Base-by-base conservation (phyloP, 1,284 basidiomycete species). In the Sparassis latifolia region DNA sequence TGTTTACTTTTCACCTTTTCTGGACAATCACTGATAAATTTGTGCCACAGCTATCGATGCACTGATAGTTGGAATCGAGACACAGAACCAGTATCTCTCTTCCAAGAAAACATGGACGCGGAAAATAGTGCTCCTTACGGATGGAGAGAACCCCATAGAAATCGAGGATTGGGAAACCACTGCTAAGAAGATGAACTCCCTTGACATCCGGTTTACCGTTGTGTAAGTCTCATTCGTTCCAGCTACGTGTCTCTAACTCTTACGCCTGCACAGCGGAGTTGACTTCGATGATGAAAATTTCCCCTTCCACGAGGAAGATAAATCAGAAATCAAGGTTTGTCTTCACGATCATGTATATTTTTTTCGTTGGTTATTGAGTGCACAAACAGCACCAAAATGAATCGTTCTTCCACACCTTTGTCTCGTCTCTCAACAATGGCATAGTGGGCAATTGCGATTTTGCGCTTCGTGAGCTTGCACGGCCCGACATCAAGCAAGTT, bases 31-130 rank as follows among this genome's bases (percentile, higher is more conserved):
- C 33, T 35, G 3, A 33, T 44, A 30, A 32, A 39, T 27, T 28
- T 30, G 27, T 51, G 44, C 49, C 31, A 3, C 58, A 96, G 92
- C 93, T 3, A 76, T 97, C 45, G 91, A 94, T 58, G 92, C 86
- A 2, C 68, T 97, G 38, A 86, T 96, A 55, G 92, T 95, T 9
- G 90, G 79, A 1, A 79, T 93, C 48, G 84, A 94, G 65, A 86
- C 89, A 10, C 82, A 92, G 66, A 71, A 78, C 49, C 58, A 66
- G 10, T 77, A 83, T 59, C 73, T 91, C 10, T 71, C 59, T 20
- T 79, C 72, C 55, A 88, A 86, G 70, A 78, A 78, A 56, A 78
- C 79, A 0, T 95, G 92, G 92, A 86, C 86, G 2, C 78, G 89
- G 41, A 92, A 86, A 67, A 74, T 93, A 3, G 75, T 87, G 31